Conservation (phyloP, 345 rosid genomes). For the Brassica juncea region DNA sequence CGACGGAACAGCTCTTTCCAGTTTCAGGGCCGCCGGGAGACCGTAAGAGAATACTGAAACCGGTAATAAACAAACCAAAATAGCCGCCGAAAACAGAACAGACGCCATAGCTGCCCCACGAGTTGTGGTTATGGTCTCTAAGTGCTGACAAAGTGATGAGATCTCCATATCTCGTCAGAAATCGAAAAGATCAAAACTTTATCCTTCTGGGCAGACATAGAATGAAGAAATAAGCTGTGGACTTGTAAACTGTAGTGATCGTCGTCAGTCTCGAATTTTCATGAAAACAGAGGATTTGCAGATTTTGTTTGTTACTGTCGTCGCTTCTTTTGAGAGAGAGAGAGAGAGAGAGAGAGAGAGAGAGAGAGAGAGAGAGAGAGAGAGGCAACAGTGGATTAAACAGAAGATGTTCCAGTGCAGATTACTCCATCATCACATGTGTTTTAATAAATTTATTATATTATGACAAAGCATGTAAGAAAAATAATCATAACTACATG, state of each 20-base stretch:
- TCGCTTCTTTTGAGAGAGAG: background rate
- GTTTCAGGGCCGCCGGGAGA: slow-evolving; percentile 62
- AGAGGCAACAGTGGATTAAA: background rate
- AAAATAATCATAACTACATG: background rate
- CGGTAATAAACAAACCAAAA: slow-evolving; percentile 22
- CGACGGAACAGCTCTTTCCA: slow-evolving; percentile 61
- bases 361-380: background rate
- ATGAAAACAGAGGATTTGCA: background rate
- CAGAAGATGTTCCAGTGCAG: background rate
- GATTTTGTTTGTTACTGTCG: background rate
- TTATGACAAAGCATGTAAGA: background rate
- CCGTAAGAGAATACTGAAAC: slow-evolving; percentile 41
- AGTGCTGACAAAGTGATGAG: slow-evolving; percentile 2
- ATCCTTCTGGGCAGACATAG: background rate
- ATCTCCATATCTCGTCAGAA: background rate
- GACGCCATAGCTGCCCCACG: slow-evolving; percentile 17
- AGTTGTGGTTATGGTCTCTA: background rate
- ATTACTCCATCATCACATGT: background rate
- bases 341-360: background rate
- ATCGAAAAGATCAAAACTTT: background rate
- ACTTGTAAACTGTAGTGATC: background rate
- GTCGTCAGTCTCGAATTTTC: background rate
- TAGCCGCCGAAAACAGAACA: background rate
- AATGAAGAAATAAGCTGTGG: background rate
- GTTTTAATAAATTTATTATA: background rate